Base-by-base conservation (phyloP, 2,329 filamentous ascomycete species). In the Trematosphaeria pertusa region DNA sequence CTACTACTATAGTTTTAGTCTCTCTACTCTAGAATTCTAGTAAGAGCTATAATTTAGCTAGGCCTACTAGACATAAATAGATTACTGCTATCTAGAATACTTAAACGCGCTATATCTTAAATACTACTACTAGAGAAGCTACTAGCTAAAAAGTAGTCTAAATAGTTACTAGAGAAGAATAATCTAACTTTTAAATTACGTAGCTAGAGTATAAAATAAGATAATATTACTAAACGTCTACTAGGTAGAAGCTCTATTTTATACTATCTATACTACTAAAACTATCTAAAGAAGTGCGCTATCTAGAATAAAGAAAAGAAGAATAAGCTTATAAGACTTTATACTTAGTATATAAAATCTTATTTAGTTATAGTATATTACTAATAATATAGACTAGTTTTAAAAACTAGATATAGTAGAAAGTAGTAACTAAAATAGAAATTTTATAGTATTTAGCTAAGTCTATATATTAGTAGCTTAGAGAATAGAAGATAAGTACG, bases 241-340 rank as follows among this genome's bases (percentile, higher is more conserved):
- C 91, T 91, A 3, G 93, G 93, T 49, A 85, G 93, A 61, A 97
- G 91, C 73, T 87, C 91, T 47, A 97, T 97, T 64, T 96, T 91
- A 62, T 97, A 93, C 73, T 87, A 93, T 32, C 80, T 97, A 40
- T 91, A 96, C 67, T 97, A 97, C 71, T 93, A 97, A 66, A 97
- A 97, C 71, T 97, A 97, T 70, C 83, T 97, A 41, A 93, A 97
- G 73, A 83, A 91, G 65, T 83, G 91, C 47, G 91, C 89, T 63
- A 90, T 96, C 70, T 97, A 92, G 92, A 91, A 97, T 65, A 93
- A 97, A 67, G 93, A 97, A 72, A 88, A 90, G 70, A 97, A 97
- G 77, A 96, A 97, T 75, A 97, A 96, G 76, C 85, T 97, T 38
- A 93, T 93, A 26, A 83, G 92, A 62, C 81, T 97, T 34, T 97